A percentile compares a stretch with the other conserved stretches of the same genome.
These are phyloP conservation scores for Parastagonospora nodorum DNA, from an alignment of 2,329 filamentous ascomycete genomes.

Conservation along the genomic window DNA sequence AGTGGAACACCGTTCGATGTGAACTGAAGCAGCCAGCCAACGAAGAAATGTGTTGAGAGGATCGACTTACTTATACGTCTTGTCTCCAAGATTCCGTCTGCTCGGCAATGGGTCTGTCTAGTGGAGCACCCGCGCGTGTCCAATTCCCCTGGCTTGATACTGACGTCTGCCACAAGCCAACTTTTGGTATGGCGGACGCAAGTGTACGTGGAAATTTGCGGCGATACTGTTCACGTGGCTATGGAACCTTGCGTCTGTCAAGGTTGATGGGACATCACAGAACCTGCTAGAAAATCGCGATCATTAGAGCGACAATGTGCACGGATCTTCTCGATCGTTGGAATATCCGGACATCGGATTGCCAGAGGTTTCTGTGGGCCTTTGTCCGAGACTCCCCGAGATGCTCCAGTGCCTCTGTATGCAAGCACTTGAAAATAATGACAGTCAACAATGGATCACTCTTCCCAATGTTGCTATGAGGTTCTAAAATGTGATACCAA, in stretches of 20 bases:
- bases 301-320: conserved; percentile 2
- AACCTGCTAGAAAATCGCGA: background rate
- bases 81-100: background rate
- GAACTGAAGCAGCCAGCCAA: background rate
- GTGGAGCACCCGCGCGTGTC: background rate
- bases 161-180: background rate
- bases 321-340: conserved; percentile 3
- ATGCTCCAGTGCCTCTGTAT: background rate
- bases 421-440: background rate
- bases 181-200: background rate
- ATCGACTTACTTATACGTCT: conserved; percentile 5
- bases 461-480: background rate
- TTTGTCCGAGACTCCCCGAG: conserved; percentile 17
- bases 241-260: background rate
- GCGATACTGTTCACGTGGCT: background rate
- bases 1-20: background rate
- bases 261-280: background rate
- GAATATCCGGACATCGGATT: conserved; percentile 9
- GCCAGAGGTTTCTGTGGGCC: conserved; percentile 23
- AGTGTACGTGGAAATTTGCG: background rate
- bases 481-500: too few species aligned
- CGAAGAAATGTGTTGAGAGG: background rate
- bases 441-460: background rate
- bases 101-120: background rate
- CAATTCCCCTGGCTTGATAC: background rate